These are phyloP conservation scores for Xylariaceae sp. DNA, from an alignment of 2,329 filamentous ascomycete genomes.

Conservation along the genomic window DNA sequence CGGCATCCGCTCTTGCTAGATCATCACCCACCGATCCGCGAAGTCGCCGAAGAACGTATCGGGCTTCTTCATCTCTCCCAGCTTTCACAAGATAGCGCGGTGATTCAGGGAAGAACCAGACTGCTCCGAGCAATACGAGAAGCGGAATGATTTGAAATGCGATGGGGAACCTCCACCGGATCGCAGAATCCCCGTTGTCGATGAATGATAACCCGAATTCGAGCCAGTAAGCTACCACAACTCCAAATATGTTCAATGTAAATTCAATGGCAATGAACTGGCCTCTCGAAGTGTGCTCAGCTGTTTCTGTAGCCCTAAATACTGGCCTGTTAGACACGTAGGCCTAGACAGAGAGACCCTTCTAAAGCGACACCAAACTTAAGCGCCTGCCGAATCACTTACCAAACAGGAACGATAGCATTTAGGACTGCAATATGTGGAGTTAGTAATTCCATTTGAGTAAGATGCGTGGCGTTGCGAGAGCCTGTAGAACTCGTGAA, in stretches of 20 bases:
- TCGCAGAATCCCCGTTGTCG: slow-evolving; percentile 60
- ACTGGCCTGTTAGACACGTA: background rate
- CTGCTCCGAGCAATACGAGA: slow-evolving; percentile 57
- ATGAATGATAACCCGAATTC: slow-evolving; percentile 66
- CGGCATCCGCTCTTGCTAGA: slow-evolving; percentile 59
- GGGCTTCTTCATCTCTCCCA: slow-evolving; percentile 69
- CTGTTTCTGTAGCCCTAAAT: slow-evolving; percentile 67
- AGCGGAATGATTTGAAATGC: slow-evolving; percentile 73
- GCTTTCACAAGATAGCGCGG: slow-evolving; percentile 71
- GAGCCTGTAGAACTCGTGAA: too few species aligned
- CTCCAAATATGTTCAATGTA: slow-evolving; percentile 74
- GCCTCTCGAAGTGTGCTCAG: slow-evolving; percentile 70
- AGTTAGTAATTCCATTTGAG: too few species aligned
- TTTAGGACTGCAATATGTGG: too few species aligned
- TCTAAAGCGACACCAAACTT: too few species aligned
- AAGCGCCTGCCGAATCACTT: background rate
- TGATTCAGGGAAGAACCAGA: slow-evolving; percentile 74
- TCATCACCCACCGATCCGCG: slow-evolving; percentile 64
- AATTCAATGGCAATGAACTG: slow-evolving; percentile 75
- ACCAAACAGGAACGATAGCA: slow-evolving; percentile 71
- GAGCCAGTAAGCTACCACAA: slow-evolving; percentile 68
- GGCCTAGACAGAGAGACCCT: background rate
- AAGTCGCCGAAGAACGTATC: slow-evolving; percentile 67
- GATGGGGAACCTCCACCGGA: slow-evolving; percentile 72
- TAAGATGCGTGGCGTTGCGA: too few species aligned